Base-by-base conservation (phyloP, 805 yeast species). In the Teunomyces kruisii region DNA sequence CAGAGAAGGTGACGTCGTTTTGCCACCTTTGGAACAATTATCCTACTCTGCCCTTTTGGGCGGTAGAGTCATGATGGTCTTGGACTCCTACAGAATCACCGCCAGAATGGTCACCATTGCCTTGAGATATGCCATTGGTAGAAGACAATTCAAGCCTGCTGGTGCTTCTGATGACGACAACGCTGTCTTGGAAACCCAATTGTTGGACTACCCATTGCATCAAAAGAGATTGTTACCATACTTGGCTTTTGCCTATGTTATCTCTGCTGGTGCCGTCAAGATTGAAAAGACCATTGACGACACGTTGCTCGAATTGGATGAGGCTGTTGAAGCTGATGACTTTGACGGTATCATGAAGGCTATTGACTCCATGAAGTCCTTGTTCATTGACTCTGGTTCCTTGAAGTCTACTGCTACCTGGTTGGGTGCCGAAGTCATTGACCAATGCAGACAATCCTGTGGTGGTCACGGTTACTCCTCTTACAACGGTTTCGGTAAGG, bases 391-490 rank as follows among this genome's bases (percentile, higher is more conserved):
- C 46, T 86, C 95, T 27, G 97, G 95, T 7, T 84, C 96, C 33
- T 76, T 89, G 60, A 91, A 91, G 67, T 90, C 96, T 3, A 83
- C 96, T 30, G 80, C 84, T 51, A 91, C 97, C 32, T 91, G 97
- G 97, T 74, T 83, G 33, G 79, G 88, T 27, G 83, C 90, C 32
- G 79, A 78, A 48, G 74, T 86, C 55, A 90, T 91, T 59, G 96
- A 89, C 62, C 91, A 90, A 69, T 80, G 90, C 52, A 80, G 97
- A 70, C 97, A 91, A 68, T 77, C 96, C 2, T 90, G 96, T 67
- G 97, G 97, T 64, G 97, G 97, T 27, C 96, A 88, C 67, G 97
- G 97, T 32, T 91, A 91, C 69, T 88, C 96, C 17, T 81, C 90
- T n/a, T 91, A 91, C 67, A 81, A 88, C 52, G 96, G 91, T 1